A percentile compares a stretch with the other conserved stretches of the same genome.
These are phyloP conservation scores for Ascochyta rabiei DNA, from an alignment of 2,329 filamentous ascomycete species.

Conservation along the genomic window DNA sequence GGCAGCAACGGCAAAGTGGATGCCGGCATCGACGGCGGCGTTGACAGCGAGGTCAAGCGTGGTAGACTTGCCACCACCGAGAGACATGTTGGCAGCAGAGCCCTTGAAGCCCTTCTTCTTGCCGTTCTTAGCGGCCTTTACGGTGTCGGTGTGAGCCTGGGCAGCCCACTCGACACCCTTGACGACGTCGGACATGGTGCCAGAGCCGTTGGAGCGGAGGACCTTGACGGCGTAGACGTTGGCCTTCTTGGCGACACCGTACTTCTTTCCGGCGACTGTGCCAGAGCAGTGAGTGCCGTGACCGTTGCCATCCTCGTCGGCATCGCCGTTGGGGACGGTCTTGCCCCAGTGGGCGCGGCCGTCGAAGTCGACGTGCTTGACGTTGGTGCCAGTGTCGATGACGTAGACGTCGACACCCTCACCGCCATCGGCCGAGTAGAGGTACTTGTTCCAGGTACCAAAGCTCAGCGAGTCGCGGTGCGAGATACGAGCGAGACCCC, in stretches of 20 bases:
- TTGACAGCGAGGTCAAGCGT: conserved; percentile 92
- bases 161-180: conserved; percentile 98
- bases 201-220: conserved; percentile 93
- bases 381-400: conserved; percentile 96
- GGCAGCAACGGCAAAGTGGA: conserved; percentile 97
- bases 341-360: conserved; percentile 95
- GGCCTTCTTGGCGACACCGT: conserved; percentile 99
- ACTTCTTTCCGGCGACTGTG: conserved; percentile 97
- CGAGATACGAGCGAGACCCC: conserved; percentile 97
- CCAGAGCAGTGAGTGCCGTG: conserved; percentile 99
- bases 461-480: conserved; percentile 88
- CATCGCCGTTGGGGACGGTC: conserved; percentile 86
- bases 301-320: conserved; percentile 92
- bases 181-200: conserved; percentile 98
- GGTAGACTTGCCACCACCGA: conserved; percentile 95
- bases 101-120: conserved; percentile 98
- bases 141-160: conserved; percentile 75
- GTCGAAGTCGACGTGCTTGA: conserved; percentile 94
- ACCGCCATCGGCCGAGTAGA: conserved; percentile 86
- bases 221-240: conserved; percentile 98
- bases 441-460: conserved; percentile 96
- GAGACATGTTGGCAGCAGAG: conserved; percentile 98
- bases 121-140: conserved; percentile 79
- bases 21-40: conserved; percentile 85
- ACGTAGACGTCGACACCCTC: conserved; percentile 99